Base-by-base conservation (phyloP, 352 stramenopile genomes). In the Phytophthora capsici region DNA sequence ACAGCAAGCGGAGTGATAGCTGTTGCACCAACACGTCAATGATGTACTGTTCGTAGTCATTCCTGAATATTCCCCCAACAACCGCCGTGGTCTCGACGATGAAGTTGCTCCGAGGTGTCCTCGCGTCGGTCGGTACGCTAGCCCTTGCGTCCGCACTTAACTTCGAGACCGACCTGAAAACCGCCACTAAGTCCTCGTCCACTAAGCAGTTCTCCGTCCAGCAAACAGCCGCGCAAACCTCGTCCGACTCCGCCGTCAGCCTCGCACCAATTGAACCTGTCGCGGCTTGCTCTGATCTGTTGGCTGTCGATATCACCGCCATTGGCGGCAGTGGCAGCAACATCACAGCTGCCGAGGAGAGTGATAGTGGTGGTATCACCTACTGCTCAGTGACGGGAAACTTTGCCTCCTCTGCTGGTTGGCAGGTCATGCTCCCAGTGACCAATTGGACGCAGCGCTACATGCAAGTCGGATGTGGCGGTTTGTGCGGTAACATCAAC, bases 361-460 rank as follows among this genome's bases (percentile, higher is more conserved):
- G 48, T 13, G 65, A 62, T 12, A 71, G 46, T 30, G 41, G 70
- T 52, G 61, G 57, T 2, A 61, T 76, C 48, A 64, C 60, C 4
- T 81, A 73, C 57, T 81, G 69, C 51, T 67, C 48, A 1, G 60
- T 80, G 40, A 68, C 48, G 4, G 72, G 72, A 12, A 19, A 54
- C 14, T 62, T 73, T 7, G 51, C 59, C 4, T 63, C 37, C 10
- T 51, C 63, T 28, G 63, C 69, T 12, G 48, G 43, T 0, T 82
- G 65, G 55, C 57, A 69, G 28, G 64, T 80, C n/a, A 56, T 73
- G 47, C 56, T 82, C 5, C 68, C 74, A 6, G 59, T 71, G 14
- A n/a, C 53, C 4, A 82, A 66, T 16, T 82, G 74, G 74, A 82
- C 74, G 19, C 74, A 82, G 51, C 74, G 71, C 10, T 80, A 78